phyloP scores from a whole-genome alignment of 2,329 filamentous ascomycete genomes.

The Botrytis squamosa region DNA sequence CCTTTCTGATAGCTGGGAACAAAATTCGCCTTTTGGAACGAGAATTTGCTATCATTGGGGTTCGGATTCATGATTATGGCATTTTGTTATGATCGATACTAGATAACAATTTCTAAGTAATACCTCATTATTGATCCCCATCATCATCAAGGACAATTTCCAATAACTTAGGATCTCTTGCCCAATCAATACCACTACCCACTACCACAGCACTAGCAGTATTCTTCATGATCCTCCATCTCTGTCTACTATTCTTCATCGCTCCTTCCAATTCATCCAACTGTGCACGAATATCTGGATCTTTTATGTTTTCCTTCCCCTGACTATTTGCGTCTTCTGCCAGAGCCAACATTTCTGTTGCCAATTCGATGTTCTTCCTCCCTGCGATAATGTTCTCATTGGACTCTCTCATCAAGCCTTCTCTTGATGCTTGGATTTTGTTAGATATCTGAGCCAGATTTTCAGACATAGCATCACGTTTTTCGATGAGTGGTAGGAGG shows the following conservation, averaged over 20 bases:
- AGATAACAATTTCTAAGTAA: neutral
- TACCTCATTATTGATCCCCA: constrained; percentile 41
- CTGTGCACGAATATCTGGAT: constrained; percentile 53
- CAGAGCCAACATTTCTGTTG: constrained; percentile 61
- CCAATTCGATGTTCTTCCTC: constrained; percentile 61
- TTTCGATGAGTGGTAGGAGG: constrained; percentile 63
- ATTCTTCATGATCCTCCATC: constrained; percentile 74
- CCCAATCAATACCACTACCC: constrained; percentile 83
- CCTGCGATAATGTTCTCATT: constrained; percentile 56
- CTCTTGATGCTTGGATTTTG: constrained; percentile 50
- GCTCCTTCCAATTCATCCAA: constrained; percentile 58
- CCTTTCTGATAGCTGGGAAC: neutral
- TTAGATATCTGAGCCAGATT: constrained; percentile 59
- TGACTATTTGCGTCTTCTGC: constrained; percentile 55
- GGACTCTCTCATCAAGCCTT: constrained; percentile 56
- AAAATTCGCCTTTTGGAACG: neutral
- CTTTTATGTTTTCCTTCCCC: constrained; percentile 53
- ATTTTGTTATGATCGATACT: neutral
- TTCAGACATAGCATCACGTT: constrained; percentile 66
- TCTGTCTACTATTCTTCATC: constrained; percentile 60
- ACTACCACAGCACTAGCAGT: constrained; percentile 75
- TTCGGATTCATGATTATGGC: neutral
- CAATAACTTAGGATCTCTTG: constrained; percentile 62
- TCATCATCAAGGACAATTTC: constrained; percentile 71
- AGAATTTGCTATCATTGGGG: too few species aligned